phyloP scores from a whole-genome alignment of 768 basidiomycete species.

The Pisolithus microcarpus region DNA sequence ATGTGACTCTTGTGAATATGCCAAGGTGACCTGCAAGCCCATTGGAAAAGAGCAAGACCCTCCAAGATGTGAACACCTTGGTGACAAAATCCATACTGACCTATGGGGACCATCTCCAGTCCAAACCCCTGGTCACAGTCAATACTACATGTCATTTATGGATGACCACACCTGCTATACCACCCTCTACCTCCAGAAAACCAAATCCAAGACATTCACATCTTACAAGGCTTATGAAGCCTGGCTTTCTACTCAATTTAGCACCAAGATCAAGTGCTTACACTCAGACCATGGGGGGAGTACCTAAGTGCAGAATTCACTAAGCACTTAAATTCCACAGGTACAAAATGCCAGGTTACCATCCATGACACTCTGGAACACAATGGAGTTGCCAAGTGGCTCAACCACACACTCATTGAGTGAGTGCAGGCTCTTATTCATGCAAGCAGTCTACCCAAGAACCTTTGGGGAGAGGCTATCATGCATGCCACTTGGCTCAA shows the following conservation, averaged over 20 bases:
- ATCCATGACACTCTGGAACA: slow-evolving; percentile 14
- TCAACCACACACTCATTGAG: neutral
- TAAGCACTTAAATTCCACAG: neutral
- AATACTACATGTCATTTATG: slow-evolving; percentile 8
- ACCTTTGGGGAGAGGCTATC: neutral
- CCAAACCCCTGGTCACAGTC: slow-evolving; percentile 9
- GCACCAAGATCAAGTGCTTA: slow-evolving; percentile 1
- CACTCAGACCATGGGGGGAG: slow-evolving; percentile 16
- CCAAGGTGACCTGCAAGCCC: slow-evolving; percentile 4
- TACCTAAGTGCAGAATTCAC: slow-evolving; percentile 22
- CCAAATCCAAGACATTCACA: neutral
- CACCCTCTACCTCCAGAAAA: neutral
- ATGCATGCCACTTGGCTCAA: neutral
- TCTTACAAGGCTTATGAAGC: too few species aligned
- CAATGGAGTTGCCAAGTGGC: too few species aligned
- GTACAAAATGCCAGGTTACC: slow-evolving; percentile 26
- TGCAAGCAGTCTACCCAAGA: neutral
- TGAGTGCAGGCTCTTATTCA: neutral
- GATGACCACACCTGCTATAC: neutral
- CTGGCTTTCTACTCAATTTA: too few species aligned
- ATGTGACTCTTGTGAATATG: slow-evolving; percentile 9
- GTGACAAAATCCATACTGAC: too few species aligned
- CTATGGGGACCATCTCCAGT: too few species aligned
- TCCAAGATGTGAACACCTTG: too few species aligned
- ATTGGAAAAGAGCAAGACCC: neutral